phyloP scores from a whole-genome alignment of 1,284 basidiomycete species.

The Ceratobasidium papillatum region DNA sequence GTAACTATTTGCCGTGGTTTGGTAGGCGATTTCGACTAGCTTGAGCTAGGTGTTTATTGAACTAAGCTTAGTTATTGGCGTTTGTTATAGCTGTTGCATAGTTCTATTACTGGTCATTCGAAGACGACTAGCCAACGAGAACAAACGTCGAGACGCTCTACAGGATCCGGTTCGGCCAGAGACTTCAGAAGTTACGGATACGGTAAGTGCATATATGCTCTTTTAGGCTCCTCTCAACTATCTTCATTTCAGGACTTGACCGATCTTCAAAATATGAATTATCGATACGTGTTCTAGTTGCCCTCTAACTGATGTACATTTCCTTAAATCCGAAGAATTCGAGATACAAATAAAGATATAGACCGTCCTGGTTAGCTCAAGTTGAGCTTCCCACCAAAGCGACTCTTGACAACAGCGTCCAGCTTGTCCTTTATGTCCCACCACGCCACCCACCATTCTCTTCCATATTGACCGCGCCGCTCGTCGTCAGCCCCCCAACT shows the following conservation, averaged over 20 bases:
- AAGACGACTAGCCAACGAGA: conserved; percentile 2
- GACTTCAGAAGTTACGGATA: background rate
- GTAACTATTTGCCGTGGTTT: conserved; percentile 30
- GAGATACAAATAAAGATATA: background rate
- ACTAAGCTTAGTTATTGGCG: background rate
- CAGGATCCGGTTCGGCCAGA: background rate
- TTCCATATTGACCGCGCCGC: conserved; percentile 50
- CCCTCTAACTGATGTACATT: background rate
- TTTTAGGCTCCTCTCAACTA: background rate
- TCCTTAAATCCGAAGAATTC: background rate
- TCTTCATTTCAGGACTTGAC: background rate
- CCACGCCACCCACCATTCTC: conserved; percentile 78
- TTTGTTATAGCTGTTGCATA: conserved; percentile 14
- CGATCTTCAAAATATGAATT: conserved; percentile 26
- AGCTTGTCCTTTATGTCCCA: conserved; percentile 68
- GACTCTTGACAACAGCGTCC: conserved; percentile 65
- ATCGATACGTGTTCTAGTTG: conserved; percentile 22
- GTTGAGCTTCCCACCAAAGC: conserved; percentile 60
- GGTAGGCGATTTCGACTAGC: background rate
- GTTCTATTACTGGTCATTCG: conserved; percentile 13
- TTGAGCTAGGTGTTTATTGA: background rate
- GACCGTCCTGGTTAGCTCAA: background rate
- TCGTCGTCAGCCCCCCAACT: conserved; percentile 60
- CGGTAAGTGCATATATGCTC: background rate
- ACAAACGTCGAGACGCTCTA: conserved; percentile 13